phyloP scores from a whole-genome alignment of 306 rosid genomes.

The Phaseolus lunatus region DNA sequence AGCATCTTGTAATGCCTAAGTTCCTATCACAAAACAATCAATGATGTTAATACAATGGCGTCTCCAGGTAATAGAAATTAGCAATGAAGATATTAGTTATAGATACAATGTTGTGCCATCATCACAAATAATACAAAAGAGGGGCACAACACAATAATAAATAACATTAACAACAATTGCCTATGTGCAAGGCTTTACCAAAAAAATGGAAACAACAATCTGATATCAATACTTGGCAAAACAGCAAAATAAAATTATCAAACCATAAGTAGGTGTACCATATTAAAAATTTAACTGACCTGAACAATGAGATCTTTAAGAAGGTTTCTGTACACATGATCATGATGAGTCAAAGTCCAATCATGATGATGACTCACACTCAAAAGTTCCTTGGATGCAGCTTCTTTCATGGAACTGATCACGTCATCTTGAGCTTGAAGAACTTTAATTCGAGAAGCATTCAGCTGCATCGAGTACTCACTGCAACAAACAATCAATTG shows the following conservation, averaged over 20 bases:
- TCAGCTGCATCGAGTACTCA: slow-evolving; percentile 97
- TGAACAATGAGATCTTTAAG: slow-evolving; percentile 86
- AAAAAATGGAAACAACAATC: neutral
- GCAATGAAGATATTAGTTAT: neutral
- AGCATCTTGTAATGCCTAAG: too few species aligned
- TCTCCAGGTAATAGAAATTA: slow-evolving; percentile 20
- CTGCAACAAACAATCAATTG: slow-evolving; percentile 56
- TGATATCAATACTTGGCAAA: neutral
- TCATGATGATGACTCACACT: slow-evolving; percentile 62
- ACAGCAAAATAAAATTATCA: neutral
- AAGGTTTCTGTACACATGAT: slow-evolving; percentile 64
- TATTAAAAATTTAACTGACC: slow-evolving; percentile 53
- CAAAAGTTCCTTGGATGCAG: slow-evolving; percentile 83
- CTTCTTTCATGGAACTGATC: slow-evolving; percentile 87
- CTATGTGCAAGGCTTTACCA: neutral
- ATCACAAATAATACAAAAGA: neutral
- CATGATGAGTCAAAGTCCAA: slow-evolving; percentile 64
- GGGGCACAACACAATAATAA: neutral
- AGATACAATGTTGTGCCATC: neutral
- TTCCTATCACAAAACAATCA: neutral
- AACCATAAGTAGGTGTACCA: neutral
- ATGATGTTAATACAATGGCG: neutral
- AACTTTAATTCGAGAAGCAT: slow-evolving; percentile 89
- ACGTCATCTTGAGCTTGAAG: slow-evolving; percentile 98
- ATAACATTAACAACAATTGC: neutral